Evolutionary conservation across 148 eudicot genomes (phyloP), one percentile per base, ranked within the genome.

Genomic region (Limonium bicolor): DNA sequence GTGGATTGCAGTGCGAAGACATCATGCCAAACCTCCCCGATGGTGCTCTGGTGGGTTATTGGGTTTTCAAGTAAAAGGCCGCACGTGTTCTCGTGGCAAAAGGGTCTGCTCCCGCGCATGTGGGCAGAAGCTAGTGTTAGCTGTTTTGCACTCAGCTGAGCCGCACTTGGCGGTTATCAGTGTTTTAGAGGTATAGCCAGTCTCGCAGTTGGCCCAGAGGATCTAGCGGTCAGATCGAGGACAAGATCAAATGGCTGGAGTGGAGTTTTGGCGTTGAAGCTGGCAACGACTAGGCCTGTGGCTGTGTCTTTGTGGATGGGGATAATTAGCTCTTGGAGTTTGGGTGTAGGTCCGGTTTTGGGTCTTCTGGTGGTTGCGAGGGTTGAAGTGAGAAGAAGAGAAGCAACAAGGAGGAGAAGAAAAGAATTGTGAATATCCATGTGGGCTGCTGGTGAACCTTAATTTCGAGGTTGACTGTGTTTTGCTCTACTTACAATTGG

Each of bases 81-180:
- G 22, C 93, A 82, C 0, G 79, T 62, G 56, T 82, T 71, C 44
- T 64, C 63, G 33, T 82, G 86, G 61, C 86, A 77, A 27, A 77
- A 71, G 1, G 73, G 71, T 27, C 71, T 33, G 4, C 46, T 3
- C 27, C 43, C n/a, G n/a, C 26, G 44, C 73, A 68, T 13, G 62
- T 57, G 55, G 57, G 56, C 86, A 82, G 36, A 28, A 62, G 53
- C 66, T 65, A 35, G 49, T 64, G 15, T 45, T 56, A 28, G 69
- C 80, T 8, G 51, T 28, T 11, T 65, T 36, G 50, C 86, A 82
- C 25, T 66, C 70, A 15, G 68, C 36, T 0, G 86, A 82, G 43
- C 67, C 70, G 42, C 93, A 77, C 2, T 27, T 30, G 18, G 86
- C 82, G 18, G 66, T 45, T 2, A 34, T 27, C 17, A 71, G 71